Conservation (phyloP, 2,329 filamentous ascomycete species). For the Hypoxylon rubiginosum region DNA sequence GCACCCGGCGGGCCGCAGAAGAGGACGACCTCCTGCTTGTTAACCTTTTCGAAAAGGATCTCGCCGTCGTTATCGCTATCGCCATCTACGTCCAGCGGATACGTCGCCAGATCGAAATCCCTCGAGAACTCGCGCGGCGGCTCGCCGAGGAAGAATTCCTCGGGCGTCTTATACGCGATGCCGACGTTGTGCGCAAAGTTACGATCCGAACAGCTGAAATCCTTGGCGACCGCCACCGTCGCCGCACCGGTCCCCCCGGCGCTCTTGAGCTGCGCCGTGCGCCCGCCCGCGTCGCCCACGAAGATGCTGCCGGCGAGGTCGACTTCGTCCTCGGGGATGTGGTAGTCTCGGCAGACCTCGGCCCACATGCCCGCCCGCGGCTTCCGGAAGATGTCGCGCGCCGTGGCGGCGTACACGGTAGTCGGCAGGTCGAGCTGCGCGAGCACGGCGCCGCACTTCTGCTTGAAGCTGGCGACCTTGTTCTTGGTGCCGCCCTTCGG, state of each 20-base stretch:
- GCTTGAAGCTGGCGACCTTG: slow-evolving; percentile 83
- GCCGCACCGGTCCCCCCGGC: slow-evolving; percentile 45
- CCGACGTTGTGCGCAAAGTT: slow-evolving; percentile 90
- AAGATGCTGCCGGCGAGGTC: slow-evolving; percentile 82
- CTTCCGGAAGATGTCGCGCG: slow-evolving; percentile 85
- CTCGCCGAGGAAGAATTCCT: slow-evolving; percentile 88
- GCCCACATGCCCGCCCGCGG: slow-evolving; percentile 92
- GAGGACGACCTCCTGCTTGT: slow-evolving; percentile 80
- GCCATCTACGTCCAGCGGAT: slow-evolving; percentile 55
- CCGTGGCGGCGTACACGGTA: slow-evolving; percentile 88
- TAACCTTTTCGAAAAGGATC: slow-evolving; percentile 70
- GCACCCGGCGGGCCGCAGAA: slow-evolving; percentile 91
- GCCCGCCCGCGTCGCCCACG: slow-evolving; percentile 86
- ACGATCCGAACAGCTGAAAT: slow-evolving; percentile 76
- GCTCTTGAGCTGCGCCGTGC: slow-evolving; percentile 66
- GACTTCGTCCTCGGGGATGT: slow-evolving; percentile 69
- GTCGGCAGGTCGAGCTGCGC: slow-evolving; percentile 80
- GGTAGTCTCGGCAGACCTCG: slow-evolving; percentile 69
- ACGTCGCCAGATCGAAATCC: slow-evolving; percentile 77
- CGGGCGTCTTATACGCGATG: slow-evolving; percentile 85
- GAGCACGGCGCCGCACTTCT: slow-evolving; percentile 79
- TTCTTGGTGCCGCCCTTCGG: slow-evolving; percentile 72
- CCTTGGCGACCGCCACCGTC: slow-evolving; percentile 61
- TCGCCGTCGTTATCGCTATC: slow-evolving; percentile 35
- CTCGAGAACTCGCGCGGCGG: slow-evolving; percentile 74